phyloP scores from a whole-genome alignment of 2,329 filamentous ascomycete genomes.

The Ophiostoma pallidulum region DNA sequence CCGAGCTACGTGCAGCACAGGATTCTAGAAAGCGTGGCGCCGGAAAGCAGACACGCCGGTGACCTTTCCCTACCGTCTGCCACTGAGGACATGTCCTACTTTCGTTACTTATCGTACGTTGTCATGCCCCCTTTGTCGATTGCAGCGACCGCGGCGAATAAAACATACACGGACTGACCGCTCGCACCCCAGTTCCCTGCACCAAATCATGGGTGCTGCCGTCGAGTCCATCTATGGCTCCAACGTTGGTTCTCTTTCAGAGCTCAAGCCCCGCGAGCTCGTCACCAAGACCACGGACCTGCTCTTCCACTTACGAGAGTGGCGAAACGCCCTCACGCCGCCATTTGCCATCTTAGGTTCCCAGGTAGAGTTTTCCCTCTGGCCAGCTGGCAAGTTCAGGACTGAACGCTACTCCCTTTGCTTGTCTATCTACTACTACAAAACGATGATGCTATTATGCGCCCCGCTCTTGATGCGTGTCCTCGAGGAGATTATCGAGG shows the following conservation, averaged over 20 bases:
- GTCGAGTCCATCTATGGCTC: conserved; percentile 12
- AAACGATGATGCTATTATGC: conserved; percentile 11
- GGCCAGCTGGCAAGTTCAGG: conserved; percentile 7
- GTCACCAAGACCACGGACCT: conserved; percentile 12
- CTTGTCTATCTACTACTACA: conserved; percentile 17
- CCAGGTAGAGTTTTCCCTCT: background rate
- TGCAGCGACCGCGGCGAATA: no score
- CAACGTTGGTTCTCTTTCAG: conserved; percentile 12
- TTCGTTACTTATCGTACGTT: conserved; percentile 6
- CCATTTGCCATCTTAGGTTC: conserved; percentile 8
- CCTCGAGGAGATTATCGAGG: conserved; percentile 8
- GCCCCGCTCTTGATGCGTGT: conserved; percentile 11
- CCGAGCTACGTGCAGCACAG: conserved; percentile 8
- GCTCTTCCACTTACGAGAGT: conserved; percentile 10
- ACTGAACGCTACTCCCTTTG: conserved; percentile 10
- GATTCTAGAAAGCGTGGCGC: conserved; percentile 5
- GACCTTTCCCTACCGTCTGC: background rate
- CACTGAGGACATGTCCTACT: conserved; percentile 8
- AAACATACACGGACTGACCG: background rate
- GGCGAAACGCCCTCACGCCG: conserved; percentile 7
- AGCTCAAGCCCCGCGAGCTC: background rate
- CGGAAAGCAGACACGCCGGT: background rate
- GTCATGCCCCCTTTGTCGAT: no score
- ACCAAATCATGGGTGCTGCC: conserved; percentile 9
- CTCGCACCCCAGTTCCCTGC: conserved; percentile 6